Evolutionary conservation across 768 basidiomycete species (phyloP).

Genomic region (Dacryopinax primogenitus): DNA sequence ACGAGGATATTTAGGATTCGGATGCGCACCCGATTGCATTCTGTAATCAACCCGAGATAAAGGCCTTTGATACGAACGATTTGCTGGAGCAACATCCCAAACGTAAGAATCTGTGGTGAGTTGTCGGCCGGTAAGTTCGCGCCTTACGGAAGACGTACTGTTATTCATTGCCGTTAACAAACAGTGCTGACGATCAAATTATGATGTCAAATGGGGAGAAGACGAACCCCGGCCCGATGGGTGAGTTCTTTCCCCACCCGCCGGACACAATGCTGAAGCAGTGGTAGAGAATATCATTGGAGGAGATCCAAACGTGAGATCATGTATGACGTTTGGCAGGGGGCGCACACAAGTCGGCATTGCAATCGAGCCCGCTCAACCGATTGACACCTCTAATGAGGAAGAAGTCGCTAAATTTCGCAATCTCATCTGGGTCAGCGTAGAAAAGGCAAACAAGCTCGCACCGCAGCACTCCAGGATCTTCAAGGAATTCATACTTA

Average conservation of each 20-base stretch:
- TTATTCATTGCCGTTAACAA: not conserved
- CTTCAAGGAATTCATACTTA: conserved; percentile 3
- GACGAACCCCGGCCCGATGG: conserved; percentile 20
- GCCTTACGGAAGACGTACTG: not conserved
- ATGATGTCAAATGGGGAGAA: conserved; percentile 27
- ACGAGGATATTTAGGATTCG: not conserved
- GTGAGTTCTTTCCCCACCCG: not conserved
- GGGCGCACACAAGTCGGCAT: conserved; percentile 29
- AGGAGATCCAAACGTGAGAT: conserved; percentile 26
- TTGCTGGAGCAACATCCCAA: not conserved
- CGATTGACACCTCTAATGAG: not conserved
- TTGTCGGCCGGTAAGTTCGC: not conserved
- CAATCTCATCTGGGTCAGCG: not conserved
- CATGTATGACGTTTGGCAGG: conserved; percentile 32
- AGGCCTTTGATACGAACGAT: not conserved
- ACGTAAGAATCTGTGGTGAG: not conserved
- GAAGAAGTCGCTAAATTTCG: not conserved
- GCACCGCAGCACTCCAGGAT: not conserved
- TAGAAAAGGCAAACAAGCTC: not conserved
- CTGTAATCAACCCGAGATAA: not conserved
- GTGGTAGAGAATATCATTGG: conserved; percentile 28
- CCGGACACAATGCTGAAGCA: not conserved
- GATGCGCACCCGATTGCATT: not conserved
- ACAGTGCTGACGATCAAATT: conserved; percentile 35
- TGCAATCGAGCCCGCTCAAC: conserved; percentile 27